phyloP scores from a whole-genome alignment of 768 basidiomycete species.

The Termitomyces sp. region DNA sequence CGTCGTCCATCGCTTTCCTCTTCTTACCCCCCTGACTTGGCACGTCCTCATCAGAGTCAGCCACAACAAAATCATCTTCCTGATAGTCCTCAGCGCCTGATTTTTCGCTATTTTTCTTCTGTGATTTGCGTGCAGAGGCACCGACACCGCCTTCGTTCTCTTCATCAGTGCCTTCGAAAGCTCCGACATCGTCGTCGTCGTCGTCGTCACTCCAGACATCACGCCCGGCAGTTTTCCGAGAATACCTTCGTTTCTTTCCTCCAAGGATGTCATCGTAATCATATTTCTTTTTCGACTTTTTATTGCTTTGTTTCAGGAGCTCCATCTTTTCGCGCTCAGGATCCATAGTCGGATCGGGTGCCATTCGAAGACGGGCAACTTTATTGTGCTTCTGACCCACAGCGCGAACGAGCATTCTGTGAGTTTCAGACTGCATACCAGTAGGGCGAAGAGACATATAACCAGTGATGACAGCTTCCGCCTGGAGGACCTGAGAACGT shows the following conservation, averaged over 20 bases:
- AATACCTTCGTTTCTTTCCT: conserved; percentile 44
- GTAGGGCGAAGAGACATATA: conserved; percentile 83
- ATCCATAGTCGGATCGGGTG: conserved; percentile 72
- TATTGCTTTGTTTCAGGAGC: conserved; percentile 58
- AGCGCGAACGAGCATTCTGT: conserved; percentile 83
- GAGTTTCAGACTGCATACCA: conserved; percentile 87
- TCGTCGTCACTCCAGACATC: conserved; percentile 69
- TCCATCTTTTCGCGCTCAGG: conserved; percentile 74
- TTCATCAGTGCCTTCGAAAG: conserved; percentile 56
- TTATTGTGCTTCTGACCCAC: conserved; percentile 86
- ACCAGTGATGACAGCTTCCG: conserved; percentile 80
- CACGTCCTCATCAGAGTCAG: conserved; percentile 69
- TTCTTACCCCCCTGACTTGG: conserved; percentile 35
- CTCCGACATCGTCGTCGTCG: conserved; percentile 58
- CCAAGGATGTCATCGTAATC: conserved; percentile 50
- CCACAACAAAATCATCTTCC: conserved; percentile 83
- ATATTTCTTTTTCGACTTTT: conserved; percentile 58
- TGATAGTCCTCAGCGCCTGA: conserved; percentile 69
- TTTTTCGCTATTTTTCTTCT: conserved; percentile 49
- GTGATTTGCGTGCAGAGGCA: conserved; percentile 37
- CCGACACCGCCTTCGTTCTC: conserved; percentile 44
- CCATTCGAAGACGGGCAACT: conserved; percentile 74
- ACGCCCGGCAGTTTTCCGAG: conserved; percentile 36
- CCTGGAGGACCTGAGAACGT: conserved; percentile 80
- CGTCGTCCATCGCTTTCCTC: conserved; percentile 33